Percentiles rank a stretch among this genome's conserved stretches.
phyloP scores from a whole-genome alignment of 805 yeast species.

The Wickerhamomyces chambardii region DNA sequence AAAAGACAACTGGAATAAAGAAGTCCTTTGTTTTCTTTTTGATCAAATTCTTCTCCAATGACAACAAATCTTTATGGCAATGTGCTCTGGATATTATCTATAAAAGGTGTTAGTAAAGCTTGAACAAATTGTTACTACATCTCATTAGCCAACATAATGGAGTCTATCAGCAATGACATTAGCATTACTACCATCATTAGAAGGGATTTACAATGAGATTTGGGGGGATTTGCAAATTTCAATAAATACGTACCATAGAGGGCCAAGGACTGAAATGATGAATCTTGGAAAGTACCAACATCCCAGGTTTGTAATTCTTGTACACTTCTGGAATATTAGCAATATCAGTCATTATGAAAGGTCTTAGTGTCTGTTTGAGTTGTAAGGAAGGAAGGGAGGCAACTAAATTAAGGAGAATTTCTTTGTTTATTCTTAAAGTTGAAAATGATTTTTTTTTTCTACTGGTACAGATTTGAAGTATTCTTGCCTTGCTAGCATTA shows the following conservation, averaged over 20 bases:
- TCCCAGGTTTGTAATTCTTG: slow-evolving; percentile 12
- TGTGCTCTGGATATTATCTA: not conserved
- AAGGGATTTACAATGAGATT: not conserved
- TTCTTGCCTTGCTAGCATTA: too few relatives aligned
- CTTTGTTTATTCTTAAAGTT: too few relatives aligned
- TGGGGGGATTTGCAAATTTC: not conserved
- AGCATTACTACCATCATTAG: too few relatives aligned
- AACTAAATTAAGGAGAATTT: too few relatives aligned
- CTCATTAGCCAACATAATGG: too few relatives aligned
- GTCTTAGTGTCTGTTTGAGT: too few relatives aligned
- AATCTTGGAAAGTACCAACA: slow-evolving; percentile 35
- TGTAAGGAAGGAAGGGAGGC: too few relatives aligned
- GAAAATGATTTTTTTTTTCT: too few relatives aligned
- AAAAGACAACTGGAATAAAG: not conserved
- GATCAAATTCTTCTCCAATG: not conserved
- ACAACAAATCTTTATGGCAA: not conserved
- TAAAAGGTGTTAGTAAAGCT: too few relatives aligned
- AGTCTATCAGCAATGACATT: too few relatives aligned
- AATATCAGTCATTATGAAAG: not conserved
- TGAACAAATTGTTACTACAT: too few relatives aligned
- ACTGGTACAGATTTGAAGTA: too few relatives aligned
- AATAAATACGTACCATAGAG: slow-evolving; percentile 22
- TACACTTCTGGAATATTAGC: not conserved
- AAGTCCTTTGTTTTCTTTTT: not conserved
- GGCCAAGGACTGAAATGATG: slow-evolving; percentile 41